Base-by-base conservation (phyloP, 345 rosid species). In the Boechera retrofracta region DNA sequence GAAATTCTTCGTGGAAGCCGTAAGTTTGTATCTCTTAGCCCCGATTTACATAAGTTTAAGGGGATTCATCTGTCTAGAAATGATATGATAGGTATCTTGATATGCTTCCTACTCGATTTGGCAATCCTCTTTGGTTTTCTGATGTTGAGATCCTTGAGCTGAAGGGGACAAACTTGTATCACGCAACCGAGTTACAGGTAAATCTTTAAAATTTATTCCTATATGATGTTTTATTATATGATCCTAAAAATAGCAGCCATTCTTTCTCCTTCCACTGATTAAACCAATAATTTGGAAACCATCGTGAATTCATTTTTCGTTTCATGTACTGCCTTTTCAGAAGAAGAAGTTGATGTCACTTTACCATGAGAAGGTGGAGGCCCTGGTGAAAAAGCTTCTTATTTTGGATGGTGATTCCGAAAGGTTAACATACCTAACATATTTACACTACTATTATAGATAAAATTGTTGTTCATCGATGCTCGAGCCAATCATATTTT, bases 1-100 rank as follows among this genome's bases (percentile, higher is more conserved):
- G 64, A 73, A 81, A 84, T 38, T 91, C 97, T 67, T 78, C 96
- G 0, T 94, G 97, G 98, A 94, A 91, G 84, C 96, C 97, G 97
- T 91, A 81, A 42, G 87, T 80, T 65, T 72, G 7, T 15, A 55
- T 52, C 33, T 51, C 35, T 66, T 70, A 10, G 12, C 52, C 69
- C 48, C 5, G 5, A 38, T 44, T 45, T 48, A 21, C 67, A 9
- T 11, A 45, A 6, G 5, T 6, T 39, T 44, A n/a, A 21, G 16
- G 16, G 36, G 35, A 69, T 72, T 87, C 53, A 71, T 67, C 61
- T 71, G 48, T 38, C 33, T 52, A 61, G 61, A 71, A 69, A 65
- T 35, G 7, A 69, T 51, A 24, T 55, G 45, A 64, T 67, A 94
- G 98, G 89, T 91, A 94, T 74, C 85, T 94, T 78, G 94, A 94